Conservation (phyloP, 2,329 filamentous ascomycete species). For the Leptographium radiaticola region DNA sequence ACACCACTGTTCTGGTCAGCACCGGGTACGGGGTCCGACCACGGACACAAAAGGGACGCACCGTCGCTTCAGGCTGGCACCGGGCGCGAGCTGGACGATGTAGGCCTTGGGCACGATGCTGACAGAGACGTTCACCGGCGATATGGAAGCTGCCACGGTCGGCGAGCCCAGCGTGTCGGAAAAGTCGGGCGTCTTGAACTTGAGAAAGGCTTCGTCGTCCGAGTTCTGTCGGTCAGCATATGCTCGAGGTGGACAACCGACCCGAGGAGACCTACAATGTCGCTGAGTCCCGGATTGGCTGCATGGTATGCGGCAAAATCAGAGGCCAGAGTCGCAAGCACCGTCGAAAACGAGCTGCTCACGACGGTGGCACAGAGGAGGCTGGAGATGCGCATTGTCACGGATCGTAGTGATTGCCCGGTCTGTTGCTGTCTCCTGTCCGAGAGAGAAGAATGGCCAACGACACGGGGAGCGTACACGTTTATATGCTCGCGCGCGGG, state of each 20-base stretch:
- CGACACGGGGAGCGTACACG: not conserved
- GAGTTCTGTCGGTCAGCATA: not conserved
- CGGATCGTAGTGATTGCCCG: not conserved
- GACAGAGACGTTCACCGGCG: not conserved
- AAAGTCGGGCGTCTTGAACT: not conserved
- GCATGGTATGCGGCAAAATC: not conserved
- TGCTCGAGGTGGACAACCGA: not conserved
- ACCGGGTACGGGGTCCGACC: not conserved
- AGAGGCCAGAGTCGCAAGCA: not conserved
- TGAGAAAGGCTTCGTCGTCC: not conserved
- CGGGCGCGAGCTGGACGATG: not conserved
- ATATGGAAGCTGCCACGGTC: not conserved
- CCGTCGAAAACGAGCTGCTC: not conserved
- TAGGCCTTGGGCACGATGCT: not conserved
- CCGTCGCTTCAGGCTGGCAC: not conserved
- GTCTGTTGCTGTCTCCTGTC: not conserved
- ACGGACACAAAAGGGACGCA: not conserved
- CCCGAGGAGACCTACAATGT: not conserved
- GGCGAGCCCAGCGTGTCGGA: not conserved
- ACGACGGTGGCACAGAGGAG: not conserved
- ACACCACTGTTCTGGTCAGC: not conserved
- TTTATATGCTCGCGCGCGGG: not conserved
- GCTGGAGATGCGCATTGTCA: not conserved
- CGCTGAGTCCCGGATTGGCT: not conserved
- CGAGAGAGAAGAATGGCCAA: not conserved